A percentile compares a stretch with the other conserved stretches of the same genome.
Evolutionary conservation across 2,329 filamentous ascomycete genomes (phyloP).

Genomic region (Esteya vermicola): DNA sequence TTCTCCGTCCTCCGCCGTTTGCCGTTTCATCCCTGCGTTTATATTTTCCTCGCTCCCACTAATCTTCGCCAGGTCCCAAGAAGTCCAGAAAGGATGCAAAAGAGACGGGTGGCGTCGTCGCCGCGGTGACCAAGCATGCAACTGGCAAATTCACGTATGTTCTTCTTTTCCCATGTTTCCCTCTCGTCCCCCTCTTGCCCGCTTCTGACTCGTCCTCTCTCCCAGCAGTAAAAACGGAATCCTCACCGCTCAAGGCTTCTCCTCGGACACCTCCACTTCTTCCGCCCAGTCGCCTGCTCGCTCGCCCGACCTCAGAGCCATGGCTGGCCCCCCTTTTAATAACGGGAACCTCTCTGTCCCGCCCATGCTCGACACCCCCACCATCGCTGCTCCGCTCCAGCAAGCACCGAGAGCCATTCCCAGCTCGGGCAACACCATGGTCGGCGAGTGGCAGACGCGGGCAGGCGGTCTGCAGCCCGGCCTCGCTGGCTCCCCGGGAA

Average conservation of each 20-base stretch:
- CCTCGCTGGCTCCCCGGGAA: constrained; percentile 36
- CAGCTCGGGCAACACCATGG: no score
- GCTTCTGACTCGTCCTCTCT: constrained; percentile 2
- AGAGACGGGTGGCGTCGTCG: constrained; percentile 36
- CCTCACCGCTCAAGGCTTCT: constrained; percentile 18
- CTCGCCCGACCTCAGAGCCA: constrained; percentile 31
- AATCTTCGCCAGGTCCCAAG: constrained; percentile 17
- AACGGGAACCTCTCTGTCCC: constrained; percentile 25
- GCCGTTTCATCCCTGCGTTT: neutral
- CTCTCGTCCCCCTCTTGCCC: constrained; percentile 10
- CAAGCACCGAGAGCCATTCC: constrained; percentile 28
- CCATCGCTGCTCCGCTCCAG: constrained; percentile 20
- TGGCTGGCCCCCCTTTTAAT: constrained; percentile 26
- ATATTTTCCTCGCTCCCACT: neutral
- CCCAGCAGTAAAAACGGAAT: constrained; percentile 13
- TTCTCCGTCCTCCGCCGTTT: neutral
- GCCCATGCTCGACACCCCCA: constrained; percentile 18
- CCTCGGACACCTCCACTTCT: constrained; percentile 27
- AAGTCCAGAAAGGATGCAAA: constrained; percentile 41
- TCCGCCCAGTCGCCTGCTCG: constrained; percentile 26
- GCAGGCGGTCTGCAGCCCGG: constrained; percentile 17
- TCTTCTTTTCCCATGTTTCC: constrained; percentile 9
- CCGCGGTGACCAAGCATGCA: constrained; percentile 37
- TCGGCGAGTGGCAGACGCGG: constrained; percentile 18
- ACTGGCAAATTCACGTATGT: constrained; percentile 38